A percentile compares a stretch with the other conserved stretches of the same genome.
Conservation (phyloP, 441 rosid genomes). For the Arabidopsis hybrid region DNA sequence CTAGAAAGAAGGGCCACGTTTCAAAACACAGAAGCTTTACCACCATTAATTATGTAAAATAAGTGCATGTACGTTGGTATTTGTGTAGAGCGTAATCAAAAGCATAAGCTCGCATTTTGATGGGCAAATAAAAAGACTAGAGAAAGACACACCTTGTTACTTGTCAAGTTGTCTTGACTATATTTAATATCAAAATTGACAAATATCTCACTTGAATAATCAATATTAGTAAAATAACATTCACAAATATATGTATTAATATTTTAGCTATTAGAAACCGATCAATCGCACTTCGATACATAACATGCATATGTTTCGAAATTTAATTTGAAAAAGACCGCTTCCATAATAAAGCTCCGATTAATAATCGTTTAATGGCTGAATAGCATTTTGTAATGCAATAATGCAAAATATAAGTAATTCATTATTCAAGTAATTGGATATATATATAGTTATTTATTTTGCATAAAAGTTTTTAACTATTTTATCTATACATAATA, state of each 20-base stretch:
- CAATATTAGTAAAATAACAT: not conserved
- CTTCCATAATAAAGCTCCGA: too few relatives aligned
- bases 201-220: constrained; percentile 23
- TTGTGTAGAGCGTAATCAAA: constrained; percentile 43
- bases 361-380: too few relatives aligned
- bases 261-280: not conserved
- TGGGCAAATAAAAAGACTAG: constrained; percentile 43
- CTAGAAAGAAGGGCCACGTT: constrained; percentile 48
- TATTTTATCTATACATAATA: too few relatives aligned
- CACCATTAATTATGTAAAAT: constrained; percentile 35
- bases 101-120: constrained; percentile 48
- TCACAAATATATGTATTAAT: not conserved
- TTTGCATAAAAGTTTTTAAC: too few relatives aligned
- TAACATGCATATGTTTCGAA: too few relatives aligned
- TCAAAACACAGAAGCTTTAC: constrained; percentile 43
- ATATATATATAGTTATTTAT: too few relatives aligned
- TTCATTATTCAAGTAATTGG: too few relatives aligned
- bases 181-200: constrained; percentile 7
- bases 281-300: not conserved
- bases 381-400: too few relatives aligned
- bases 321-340: too few relatives aligned
- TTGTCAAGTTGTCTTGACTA: constrained; percentile 31
- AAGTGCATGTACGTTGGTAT: constrained; percentile 40
- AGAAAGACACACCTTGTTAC: constrained; percentile 46
- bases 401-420: too few relatives aligned